Base-by-base conservation (phyloP, 306 rosid species). In the Castanospermum australe region DNA sequence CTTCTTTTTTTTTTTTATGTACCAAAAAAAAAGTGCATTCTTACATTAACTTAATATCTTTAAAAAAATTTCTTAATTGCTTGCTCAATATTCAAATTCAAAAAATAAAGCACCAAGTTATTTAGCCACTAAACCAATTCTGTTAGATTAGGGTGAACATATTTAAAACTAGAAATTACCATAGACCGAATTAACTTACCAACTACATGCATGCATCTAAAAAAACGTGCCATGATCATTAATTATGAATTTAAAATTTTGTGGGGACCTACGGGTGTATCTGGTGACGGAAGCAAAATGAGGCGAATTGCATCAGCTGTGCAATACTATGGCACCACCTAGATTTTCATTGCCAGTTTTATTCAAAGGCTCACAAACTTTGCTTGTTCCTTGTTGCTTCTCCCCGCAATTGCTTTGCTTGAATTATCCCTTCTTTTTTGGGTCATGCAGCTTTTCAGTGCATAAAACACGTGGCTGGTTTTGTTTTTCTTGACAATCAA, bases 301-400 rank as follows among this genome's bases (percentile, higher is more conserved):
- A 14, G 10, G 21, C 8, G 39, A 6, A 5, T 48, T 48, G 13
- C 64, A 71, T 32, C 32, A 50, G 38, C n/a, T 32, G 22, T 20
- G 77, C 66, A 52, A 67, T 8, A 17, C 8, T 57, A 73, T 41
- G 22, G 17, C 38, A 21, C 38, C 71, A 18, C 1, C 0, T 20
- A 7, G 36, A 48, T 63, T 48, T 10, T 44, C 13, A 42, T 45
- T 32, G 4, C 24, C 24, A 42, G 33, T 6, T 22, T 51, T 12
- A 14, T 64, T 63, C 7, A 2, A 32, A 25, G 30, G 18, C 10
- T 48, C 32, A 17, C 30, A 47, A 48, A 38, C n/a, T 38, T 48
- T n/a, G 45, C 36, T 32, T 28, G 30, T 82, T 77, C 83, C 59
- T 36, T 0, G 75, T 21, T 67, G 54, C 62, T 41, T 85, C 81